These are phyloP conservation scores for Suillus sp. DNA, from an alignment of 768 basidiomycete species.

Conservation along the genomic window DNA sequence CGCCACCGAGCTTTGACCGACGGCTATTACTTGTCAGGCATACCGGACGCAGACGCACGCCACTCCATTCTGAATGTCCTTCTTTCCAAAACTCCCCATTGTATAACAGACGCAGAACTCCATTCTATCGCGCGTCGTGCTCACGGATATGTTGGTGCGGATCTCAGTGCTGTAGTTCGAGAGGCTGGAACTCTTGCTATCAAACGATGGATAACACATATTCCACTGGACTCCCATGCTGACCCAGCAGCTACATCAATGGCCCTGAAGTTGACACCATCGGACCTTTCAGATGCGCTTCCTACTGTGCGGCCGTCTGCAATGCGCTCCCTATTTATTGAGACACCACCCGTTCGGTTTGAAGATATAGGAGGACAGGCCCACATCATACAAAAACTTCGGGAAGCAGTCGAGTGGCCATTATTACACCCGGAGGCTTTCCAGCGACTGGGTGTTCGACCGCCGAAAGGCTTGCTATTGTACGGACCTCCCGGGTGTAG, in stretches of 20 bases:
- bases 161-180: constrained; percentile 88
- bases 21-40: constrained; percentile 49
- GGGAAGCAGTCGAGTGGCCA: constrained; percentile 96
- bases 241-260: constrained; percentile 14
- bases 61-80: constrained; percentile 86
- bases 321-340: constrained; percentile 90
- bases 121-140: constrained; percentile 70
- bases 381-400: constrained; percentile 77
- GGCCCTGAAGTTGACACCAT: constrained; percentile 47
- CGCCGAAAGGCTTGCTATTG: constrained; percentile 87
- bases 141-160: constrained; percentile 97
- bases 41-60: constrained; percentile 87
- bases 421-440: constrained; percentile 86
- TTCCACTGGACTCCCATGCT: constrained; percentile 13
- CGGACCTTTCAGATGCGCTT: constrained; percentile 72
- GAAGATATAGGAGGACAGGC: constrained; percentile 90
- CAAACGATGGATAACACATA: constrained; percentile 66
- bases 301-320: constrained; percentile 87
- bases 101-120: constrained; percentile 62
- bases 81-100: constrained; percentile 77
- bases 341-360: constrained; percentile 81
- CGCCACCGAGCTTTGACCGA: not conserved
- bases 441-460: constrained; percentile 79
- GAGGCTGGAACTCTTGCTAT: constrained; percentile 93
- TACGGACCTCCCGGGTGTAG: constrained; percentile 98